phyloP scores from a whole-genome alignment of 1,284 basidiomycete species.

The Ustilago xerochloae region DNA sequence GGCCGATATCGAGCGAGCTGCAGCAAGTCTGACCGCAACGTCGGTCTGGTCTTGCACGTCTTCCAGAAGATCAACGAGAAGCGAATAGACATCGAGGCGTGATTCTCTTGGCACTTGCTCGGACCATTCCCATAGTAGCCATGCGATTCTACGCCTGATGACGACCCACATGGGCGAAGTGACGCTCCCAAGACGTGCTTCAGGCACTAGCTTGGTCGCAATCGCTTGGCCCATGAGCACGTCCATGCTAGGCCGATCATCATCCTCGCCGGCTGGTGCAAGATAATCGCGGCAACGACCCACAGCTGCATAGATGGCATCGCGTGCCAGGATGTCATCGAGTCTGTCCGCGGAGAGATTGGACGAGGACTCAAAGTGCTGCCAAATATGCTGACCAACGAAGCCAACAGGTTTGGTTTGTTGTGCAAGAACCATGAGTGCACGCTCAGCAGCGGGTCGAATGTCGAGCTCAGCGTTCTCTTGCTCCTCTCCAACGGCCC shows the following conservation, averaged over 20 bases:
- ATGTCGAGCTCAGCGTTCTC: conserved; percentile 62
- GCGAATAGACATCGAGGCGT: conserved; percentile 51
- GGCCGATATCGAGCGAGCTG: conserved; percentile 58
- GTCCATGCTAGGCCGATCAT: conserved; percentile 34
- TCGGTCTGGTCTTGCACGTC: conserved; percentile 54
- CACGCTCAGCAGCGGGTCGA: conserved; percentile 62
- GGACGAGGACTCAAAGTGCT: conserved; percentile 43
- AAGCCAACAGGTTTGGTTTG: conserved; percentile 45
- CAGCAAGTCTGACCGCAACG: conserved; percentile 61
- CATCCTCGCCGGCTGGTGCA: conserved; percentile 36
- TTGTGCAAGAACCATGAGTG: conserved; percentile 56
- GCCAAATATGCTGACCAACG: conserved; percentile 59
- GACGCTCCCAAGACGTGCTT: conserved; percentile 45
- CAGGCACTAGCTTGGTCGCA: conserved; percentile 50
- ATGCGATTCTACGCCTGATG: conserved; percentile 57
- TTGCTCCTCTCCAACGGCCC: conserved; percentile 60
- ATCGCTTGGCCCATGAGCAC: conserved; percentile 53
- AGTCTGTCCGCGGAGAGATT: conserved; percentile 35
- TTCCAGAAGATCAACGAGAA: conserved; percentile 58
- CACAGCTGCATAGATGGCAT: conserved; percentile 63
- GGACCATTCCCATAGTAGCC: conserved; percentile 64
- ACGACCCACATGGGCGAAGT: conserved; percentile 56
- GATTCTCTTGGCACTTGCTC: conserved; percentile 53
- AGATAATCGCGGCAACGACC: conserved; percentile 59
- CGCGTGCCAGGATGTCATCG: conserved; percentile 54